A percentile compares a stretch with the other conserved stretches of the same genome.
phyloP scores from a whole-genome alignment of 2,329 filamentous ascomycete species.

The Microsporum ferrugineum region DNA sequence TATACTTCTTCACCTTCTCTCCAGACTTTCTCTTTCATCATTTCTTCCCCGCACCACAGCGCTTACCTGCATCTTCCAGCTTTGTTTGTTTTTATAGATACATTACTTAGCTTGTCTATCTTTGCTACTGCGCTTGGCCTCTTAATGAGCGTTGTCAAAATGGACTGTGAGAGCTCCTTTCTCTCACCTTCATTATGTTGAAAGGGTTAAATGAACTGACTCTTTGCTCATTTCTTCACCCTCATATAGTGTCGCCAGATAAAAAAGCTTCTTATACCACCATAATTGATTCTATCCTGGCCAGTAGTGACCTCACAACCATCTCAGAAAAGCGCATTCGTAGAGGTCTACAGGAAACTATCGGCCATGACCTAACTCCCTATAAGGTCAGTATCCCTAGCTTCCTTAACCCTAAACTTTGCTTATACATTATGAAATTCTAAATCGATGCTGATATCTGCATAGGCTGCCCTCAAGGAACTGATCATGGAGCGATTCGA shows the following conservation, averaged over 20 bases:
- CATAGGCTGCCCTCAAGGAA: constrained; percentile 55
- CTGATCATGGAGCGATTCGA: constrained; percentile 67
- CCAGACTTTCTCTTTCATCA: background rate
- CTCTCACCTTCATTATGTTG: background rate
- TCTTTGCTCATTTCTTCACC: constrained; percentile 9
- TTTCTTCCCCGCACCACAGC: background rate
- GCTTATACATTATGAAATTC: background rate
- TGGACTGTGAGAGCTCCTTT: constrained; percentile 11
- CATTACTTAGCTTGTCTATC: background rate
- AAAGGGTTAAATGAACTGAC: background rate
- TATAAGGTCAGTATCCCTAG: constrained; percentile 45
- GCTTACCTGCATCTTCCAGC: background rate
- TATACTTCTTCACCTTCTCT: background rate
- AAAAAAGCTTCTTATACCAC: constrained; percentile 41
- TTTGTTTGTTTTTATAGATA: background rate
- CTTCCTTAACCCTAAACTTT: constrained; percentile 10
- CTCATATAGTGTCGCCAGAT: constrained; percentile 37
- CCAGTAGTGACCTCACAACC: constrained; percentile 49
- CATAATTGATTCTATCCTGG: constrained; percentile 54
- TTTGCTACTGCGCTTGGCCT: background rate
- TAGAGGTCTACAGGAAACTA: constrained; percentile 49
- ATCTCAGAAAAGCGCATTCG: constrained; percentile 56
- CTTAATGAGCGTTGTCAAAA: constrained; percentile 4
- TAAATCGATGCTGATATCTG: background rate
- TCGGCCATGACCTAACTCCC: constrained; percentile 50